A percentile compares a stretch with the other conserved stretches of the same genome.
Conservation (phyloP, 768 basidiomycete species). For the Pleurotus djamor region DNA sequence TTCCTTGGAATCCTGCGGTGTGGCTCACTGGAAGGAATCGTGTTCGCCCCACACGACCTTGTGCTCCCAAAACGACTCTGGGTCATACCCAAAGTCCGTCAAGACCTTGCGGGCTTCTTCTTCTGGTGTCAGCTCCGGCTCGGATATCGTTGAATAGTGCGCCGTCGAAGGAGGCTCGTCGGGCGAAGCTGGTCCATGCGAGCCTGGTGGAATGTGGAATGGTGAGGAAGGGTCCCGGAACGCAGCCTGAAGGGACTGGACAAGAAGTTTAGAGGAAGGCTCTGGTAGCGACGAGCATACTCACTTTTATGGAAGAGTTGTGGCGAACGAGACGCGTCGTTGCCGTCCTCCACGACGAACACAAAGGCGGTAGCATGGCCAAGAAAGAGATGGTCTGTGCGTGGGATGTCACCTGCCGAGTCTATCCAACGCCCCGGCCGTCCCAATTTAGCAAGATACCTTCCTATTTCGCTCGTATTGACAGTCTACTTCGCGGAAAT, state of each 20-base stretch:
- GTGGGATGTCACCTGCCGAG: not conserved
- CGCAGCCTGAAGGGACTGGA: conserved; percentile 56
- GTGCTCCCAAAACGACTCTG: conserved; percentile 75
- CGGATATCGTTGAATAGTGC: conserved; percentile 11
- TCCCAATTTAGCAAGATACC: not conserved
- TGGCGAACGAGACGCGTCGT: not conserved
- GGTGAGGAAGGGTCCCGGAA: conserved; percentile 66
- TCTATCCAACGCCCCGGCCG: not conserved
- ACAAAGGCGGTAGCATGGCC: not conserved
- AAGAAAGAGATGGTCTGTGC: not conserved
- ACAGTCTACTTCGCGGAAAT: not conserved
- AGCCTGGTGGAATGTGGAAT: conserved; percentile 61
- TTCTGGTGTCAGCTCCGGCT: conserved; percentile 7
- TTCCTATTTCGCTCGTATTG: not conserved
- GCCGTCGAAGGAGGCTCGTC: conserved; percentile 33
- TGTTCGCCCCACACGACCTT: conserved; percentile 78
- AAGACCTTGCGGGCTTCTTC: conserved; percentile 43
- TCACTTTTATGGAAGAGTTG: conserved; percentile 3
- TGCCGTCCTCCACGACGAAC: not conserved
- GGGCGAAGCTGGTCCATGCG: conserved; percentile 57
- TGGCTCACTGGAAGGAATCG: conserved; percentile 71
- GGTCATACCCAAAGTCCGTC: conserved; percentile 51
- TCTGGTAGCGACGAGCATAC: not conserved
- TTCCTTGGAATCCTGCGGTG: not conserved
- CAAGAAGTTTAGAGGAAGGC: not conserved